Evolutionary conservation across 352 stramenopile genomes (phyloP), one percentile per base, ranked within the genome.

Genomic region (Globisporangium iwayamae): DNA sequence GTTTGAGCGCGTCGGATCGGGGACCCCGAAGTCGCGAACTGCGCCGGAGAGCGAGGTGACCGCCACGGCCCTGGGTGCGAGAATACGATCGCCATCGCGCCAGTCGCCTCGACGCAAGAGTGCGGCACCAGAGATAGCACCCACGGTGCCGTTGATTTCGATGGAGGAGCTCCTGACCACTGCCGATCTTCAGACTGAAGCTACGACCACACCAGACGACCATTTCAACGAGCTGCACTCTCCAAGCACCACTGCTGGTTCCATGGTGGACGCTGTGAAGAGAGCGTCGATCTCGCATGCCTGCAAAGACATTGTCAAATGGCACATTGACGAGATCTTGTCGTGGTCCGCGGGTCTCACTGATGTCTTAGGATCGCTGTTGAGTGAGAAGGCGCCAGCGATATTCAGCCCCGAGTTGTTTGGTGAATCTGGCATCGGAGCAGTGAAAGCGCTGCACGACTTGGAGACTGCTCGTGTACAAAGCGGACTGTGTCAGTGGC

Each of bases 1-100:
- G 48, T 94, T 96, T 56, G 80, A 93, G 13, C 78, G 77, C 22
- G 77, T 91, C 36, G 85, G 78, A 10, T 70, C 62, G 10, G 54
- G 53, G 16, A 63, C 63, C 8, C 66, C 64, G 14, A 58, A 66
- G 51, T 52, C 53, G 32, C 43, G 25, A 52, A 68, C 41, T 16
- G 16, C 54, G 9, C 43, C 58, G 2, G 51, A 66, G 32, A 56
- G 45, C 45, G 32, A 67, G 11, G 52, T 66, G 52, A 70, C 57
- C 4, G 59, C 57, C 20, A 47, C 63, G 3, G 63, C 55, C 9
- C 39, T 69, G 16, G 54, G 58, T 41, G 63, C 63, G 20, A 46
- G 63, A 6, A 69, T 69, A 18, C 57, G 47, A 2, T 69, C 63
- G 18, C 63, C 63, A 50, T 45, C 50, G 41, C 63, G 63, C 20